Evolutionary conservation across 805 yeast genomes (phyloP), one percentile per base, ranked within the genome.

Genomic region (Candida oleophila): DNA sequence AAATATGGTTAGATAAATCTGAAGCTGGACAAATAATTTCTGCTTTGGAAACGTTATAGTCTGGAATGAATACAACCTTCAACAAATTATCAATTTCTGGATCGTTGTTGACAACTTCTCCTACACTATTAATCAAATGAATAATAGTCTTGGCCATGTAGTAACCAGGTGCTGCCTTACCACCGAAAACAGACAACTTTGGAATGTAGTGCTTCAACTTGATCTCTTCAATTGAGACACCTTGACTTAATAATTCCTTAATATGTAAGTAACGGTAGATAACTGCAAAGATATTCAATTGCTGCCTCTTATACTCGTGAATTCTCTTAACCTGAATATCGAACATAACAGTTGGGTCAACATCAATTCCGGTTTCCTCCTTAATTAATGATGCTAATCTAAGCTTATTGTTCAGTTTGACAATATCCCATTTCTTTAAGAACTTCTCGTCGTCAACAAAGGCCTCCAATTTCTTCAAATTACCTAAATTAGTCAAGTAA

Each of bases 91-190:
- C 87, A 60, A 89, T 76, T 22, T 85, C 91, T 1, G 76, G 67
- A 62, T 90, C 97, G 49, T 76, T 77, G 68, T 90, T 90, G 52
- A 90, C 82, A 42, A 89, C 92, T 4, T 80, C 83, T 28, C 87
- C 84, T 34, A 89, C 97, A 45, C 87, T 69, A 65, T 87, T 90
- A 61, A 90, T 80, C 65, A 90, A 76, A 66, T 89, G 89, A 63
- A 90, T 91, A 60, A 90, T 87, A 48, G 87, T 80, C 69, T 90
- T 90, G 49, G 97, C 97, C 82, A 90, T 88, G 71, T 88, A 90
- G 66, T 90, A 90, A 54, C 97, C 97, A n/a, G 97, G 97, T 9
- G 97, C 97, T 49, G 95, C 87, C 69, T 91, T 90, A 62, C 97
- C 97, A 55, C 97, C 97, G 66, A 91, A 83, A 50, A 90, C 79